Conservation (phyloP, 768 basidiomycete species). For the Pleurotus eryngii region DNA sequence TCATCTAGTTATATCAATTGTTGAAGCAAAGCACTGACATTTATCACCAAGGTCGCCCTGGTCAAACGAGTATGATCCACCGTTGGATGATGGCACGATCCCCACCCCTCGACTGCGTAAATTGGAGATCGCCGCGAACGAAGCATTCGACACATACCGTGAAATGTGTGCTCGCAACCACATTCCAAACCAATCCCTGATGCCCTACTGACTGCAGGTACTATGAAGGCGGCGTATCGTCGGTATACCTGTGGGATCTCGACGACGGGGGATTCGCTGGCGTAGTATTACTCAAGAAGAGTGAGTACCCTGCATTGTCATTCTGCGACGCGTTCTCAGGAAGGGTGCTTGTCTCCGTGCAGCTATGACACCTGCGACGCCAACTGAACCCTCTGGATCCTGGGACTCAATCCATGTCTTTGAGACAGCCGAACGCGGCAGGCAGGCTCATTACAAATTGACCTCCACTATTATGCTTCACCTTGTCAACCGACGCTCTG, state of each 20-base stretch:
- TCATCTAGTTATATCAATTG: neutral
- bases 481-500: constrained; percentile 56
- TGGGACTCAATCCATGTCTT: constrained; percentile 99
- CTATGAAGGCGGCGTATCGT: constrained; percentile 97
- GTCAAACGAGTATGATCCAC: constrained; percentile 96
- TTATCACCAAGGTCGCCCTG: constrained; percentile 79
- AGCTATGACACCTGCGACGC: constrained; percentile 59
- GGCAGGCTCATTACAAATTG: constrained; percentile 94
- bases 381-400: constrained; percentile 71
- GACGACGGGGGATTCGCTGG: constrained; percentile 97
- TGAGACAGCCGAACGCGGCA: constrained; percentile 86
- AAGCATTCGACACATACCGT: constrained; percentile 95
- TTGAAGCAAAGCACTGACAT: neutral
- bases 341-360: constrained; percentile 1
- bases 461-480: constrained; percentile 98
- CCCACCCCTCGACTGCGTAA: constrained; percentile 85
- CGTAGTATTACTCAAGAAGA: constrained; percentile 93
- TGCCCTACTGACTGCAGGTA: constrained; percentile 51
- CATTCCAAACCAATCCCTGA: neutral
- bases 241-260: constrained; percentile 96
- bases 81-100: constrained; percentile 82
- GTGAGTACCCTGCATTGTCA: constrained; percentile 38
- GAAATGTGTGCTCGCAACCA: constrained; percentile 63
- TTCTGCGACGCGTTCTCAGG: neutral
- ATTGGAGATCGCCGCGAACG: constrained; percentile 90